Percentiles rank a stretch among this genome's conserved stretches.
Conservation (phyloP, 1,284 basidiomycete genomes). For the Neonothopanus nambi region DNA sequence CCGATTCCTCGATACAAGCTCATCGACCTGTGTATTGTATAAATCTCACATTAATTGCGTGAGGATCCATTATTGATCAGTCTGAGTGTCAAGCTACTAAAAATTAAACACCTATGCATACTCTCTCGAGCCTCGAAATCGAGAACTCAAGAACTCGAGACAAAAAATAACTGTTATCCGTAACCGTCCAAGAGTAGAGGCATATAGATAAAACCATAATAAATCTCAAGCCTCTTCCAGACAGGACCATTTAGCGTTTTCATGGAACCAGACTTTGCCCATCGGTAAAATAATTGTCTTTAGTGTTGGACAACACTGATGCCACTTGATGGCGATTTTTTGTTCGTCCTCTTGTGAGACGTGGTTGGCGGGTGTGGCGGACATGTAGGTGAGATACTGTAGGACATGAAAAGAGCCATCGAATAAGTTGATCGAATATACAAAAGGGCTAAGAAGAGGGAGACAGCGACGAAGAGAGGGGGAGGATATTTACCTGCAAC, state of each 20-base stretch:
- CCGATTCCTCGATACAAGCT: too few relatives aligned
- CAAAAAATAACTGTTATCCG: too few relatives aligned
- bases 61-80: too few relatives aligned
- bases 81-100: too few relatives aligned
- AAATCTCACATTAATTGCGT: too few relatives aligned
- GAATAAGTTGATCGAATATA: neutral
- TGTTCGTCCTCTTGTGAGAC: constrained; percentile 11
- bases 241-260: constrained; percentile 12
- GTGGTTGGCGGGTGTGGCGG: constrained; percentile 3
- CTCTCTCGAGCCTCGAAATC: too few relatives aligned
- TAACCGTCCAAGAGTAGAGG: too few relatives aligned
- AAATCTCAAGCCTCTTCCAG: neutral
- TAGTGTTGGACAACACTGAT: constrained; percentile 16
- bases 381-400: constrained; percentile 20
- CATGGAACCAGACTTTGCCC: constrained; percentile 18
- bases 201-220: too few relatives aligned
- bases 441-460: neutral
- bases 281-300: constrained; percentile 19
- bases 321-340: constrained; percentile 16
- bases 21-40: too few relatives aligned
- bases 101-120: too few relatives aligned
- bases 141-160: too few relatives aligned
- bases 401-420: neutral
- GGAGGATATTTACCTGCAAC: constrained; percentile 5
- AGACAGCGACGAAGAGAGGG: neutral